Base-by-base conservation (phyloP, 2,329 filamentous ascomycete species). In the Penicillium thymicola region DNA sequence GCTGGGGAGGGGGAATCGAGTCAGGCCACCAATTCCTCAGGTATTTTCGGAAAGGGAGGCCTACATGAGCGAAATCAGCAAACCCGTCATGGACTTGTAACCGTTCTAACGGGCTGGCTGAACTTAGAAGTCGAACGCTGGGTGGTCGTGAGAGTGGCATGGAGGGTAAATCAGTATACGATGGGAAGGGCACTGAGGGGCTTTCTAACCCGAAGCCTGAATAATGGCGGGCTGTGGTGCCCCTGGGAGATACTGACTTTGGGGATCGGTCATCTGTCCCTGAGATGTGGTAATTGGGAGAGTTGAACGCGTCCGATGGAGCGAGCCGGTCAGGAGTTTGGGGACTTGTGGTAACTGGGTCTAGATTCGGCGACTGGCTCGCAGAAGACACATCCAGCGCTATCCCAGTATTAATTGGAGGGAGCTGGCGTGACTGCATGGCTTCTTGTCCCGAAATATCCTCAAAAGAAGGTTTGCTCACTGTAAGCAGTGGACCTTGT, bases 1-100 rank as follows among this genome's bases (percentile, higher is more conserved):
- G 76, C 55, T 89, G 81, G 2, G 91, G 90, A 11, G 89, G 78
- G 3, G 92, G 90, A 5, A 89, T 63, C 5, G 76, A 78, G 70
- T 92, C 89, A 2, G 92, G 92, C 92, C 92, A 97, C 88, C 91
- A 95, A 44, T 73, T 81, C 41, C 47, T 61, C 21, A 89, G 78
- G 6, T 73, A 73, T 51, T 72, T 76, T 38, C 71, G 63, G 34
- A 60, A 57, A 21, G 75, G 72, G 46, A 60, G 55, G 14, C 62
- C 57, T 75, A 82, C 64, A 74, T 81, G 50, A 67, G 77, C 54
- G 52, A 72, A 66, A 61, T 53, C 49, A 45, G 56, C 56, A 40
- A 78, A 56, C 53, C 62, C 55, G 42, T 72, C 67, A 42, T 69
- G 65, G 14, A 70, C 53, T 3, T 70, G 60, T 7, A 72, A 47